Evolutionary conservation across 306 rosid species (phyloP).

Genomic region (Fragaria nilgerrensis): DNA sequence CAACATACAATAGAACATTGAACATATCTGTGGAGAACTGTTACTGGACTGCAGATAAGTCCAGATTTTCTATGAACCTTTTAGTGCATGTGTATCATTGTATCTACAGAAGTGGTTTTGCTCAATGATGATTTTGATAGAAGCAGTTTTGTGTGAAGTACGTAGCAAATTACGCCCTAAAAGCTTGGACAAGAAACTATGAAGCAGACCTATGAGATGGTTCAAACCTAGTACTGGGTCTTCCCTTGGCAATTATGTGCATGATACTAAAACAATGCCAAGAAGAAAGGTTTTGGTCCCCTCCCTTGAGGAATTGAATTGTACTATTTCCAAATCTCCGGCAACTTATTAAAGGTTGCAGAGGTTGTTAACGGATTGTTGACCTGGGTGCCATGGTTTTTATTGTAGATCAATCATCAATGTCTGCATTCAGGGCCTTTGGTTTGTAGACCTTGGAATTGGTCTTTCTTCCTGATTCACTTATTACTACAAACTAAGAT

Average conservation of each 20-base stretch:
- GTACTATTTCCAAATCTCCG: not conserved
- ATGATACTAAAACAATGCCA: not conserved
- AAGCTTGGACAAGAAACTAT: not conserved
- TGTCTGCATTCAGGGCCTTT: not conserved
- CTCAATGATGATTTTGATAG: not conserved
- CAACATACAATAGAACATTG: not conserved
- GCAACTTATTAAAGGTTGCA: not conserved
- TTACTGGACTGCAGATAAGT: not conserved
- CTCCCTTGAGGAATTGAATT: not conserved
- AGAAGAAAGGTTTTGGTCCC: not conserved
- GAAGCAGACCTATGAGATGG: not conserved
- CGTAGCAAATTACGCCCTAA: not conserved
- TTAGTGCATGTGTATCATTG: not conserved
- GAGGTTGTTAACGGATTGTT: not conserved
- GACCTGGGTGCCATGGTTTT: not conserved
- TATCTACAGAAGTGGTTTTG: not conserved
- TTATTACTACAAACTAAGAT: not conserved
- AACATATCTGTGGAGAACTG: not conserved
- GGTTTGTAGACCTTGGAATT: not conserved
- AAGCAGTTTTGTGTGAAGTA: not conserved
- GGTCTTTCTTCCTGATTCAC: not conserved
- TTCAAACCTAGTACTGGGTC: not conserved
- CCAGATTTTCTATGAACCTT: not conserved
- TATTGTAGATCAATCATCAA: not conserved
- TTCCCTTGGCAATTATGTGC: not conserved